Base-by-base conservation (phyloP, 176 grass and related monocot genomes). In the Avena sativa region DNA sequence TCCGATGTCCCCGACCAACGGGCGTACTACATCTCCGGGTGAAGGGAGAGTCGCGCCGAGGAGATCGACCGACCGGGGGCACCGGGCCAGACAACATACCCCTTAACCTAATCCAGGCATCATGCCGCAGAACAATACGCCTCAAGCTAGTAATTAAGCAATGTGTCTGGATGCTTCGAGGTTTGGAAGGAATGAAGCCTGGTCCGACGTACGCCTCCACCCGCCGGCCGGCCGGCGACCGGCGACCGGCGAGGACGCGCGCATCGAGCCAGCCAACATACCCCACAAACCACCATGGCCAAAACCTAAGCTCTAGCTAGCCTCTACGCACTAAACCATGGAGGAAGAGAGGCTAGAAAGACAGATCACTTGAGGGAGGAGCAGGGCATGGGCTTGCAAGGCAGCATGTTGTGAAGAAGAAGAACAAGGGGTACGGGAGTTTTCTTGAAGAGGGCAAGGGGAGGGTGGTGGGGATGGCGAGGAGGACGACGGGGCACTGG, bases 241-340 rank as follows among this genome's bases (percentile, higher is more conserved):
- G 38, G 1, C 61, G 19, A 20, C 74, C 55, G 43, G 10, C 71
- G 17, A 34, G 65, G 52, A 68, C 71, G 89, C 83, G 88, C 73
- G 91, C 95, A 71, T 97, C 93, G 95, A 97, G 93, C 93, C 95
- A 97, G 95, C 91, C 95, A 95, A 93, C 91, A 93, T 97, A 81
- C 95, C 95, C 91, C 95, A 90, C 93, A 97, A 95, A 51, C 87
- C 71, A 61, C 84, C 86, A 88, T 82, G 89, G 75, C 72, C 83
- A 58, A 12, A 82, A 49, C 8, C 71, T 74, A 25, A 48, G 46
- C 71, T 46, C 20, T 53, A 50, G 17, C 20, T 53, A 50, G 17
- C 20, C n/a, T 28, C 23, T n/a, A 38, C 50, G 14, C 4, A 6
- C 21, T 3, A 32, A 1, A 4, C 26, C 4, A 71, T 16, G 17